These are phyloP conservation scores for Lactifluus volemus DNA, from an alignment of 768 basidiomycete species.

Conservation along the genomic window DNA sequence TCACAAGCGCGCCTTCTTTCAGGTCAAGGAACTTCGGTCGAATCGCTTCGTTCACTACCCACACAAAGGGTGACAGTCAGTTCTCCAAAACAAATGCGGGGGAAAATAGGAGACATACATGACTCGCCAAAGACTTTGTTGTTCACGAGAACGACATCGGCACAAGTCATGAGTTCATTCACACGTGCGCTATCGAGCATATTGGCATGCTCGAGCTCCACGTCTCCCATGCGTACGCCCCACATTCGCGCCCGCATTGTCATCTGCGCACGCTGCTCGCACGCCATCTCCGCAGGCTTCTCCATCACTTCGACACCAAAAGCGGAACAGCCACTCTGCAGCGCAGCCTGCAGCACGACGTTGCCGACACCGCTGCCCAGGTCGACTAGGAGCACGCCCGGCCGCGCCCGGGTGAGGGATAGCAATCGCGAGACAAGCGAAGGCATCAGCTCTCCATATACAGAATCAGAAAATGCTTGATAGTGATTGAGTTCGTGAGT, in stretches of 20 bases:
- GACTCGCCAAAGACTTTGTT: slow-evolving; percentile 77
- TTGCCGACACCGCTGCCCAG: slow-evolving; percentile 56
- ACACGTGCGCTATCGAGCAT: slow-evolving; percentile 68
- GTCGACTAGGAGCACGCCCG: slow-evolving; percentile 44
- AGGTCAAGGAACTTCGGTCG: slow-evolving; percentile 88
- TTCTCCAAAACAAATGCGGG: background rate
- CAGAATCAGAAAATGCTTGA: slow-evolving; percentile 73
- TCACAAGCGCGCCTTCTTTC: slow-evolving; percentile 85
- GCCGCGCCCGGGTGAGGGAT: slow-evolving; percentile 39
- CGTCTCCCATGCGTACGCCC: slow-evolving; percentile 69
- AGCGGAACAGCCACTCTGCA: slow-evolving; percentile 43
- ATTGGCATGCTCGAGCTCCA: slow-evolving; percentile 78
- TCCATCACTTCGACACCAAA: slow-evolving; percentile 68
- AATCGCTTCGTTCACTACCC: slow-evolving; percentile 75
- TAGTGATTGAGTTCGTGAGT: slow-evolving; percentile 75
- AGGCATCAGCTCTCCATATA: slow-evolving; percentile 87
- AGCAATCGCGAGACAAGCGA: slow-evolving; percentile 53
- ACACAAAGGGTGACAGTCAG: slow-evolving; percentile 3
- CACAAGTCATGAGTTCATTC: slow-evolving; percentile 59
- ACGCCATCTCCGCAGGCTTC: slow-evolving; percentile 73
- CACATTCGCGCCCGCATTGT: slow-evolving; percentile 80
- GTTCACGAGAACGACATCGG: slow-evolving; percentile 88
- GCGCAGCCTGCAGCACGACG: slow-evolving; percentile 45
- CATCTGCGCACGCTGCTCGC: slow-evolving; percentile 66
- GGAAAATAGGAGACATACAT: slow-evolving; percentile 38